Percentiles rank a stretch among this genome's conserved stretches.
These are phyloP conservation scores for Atkinsonella hypoxylon DNA, from an alignment of 2,329 filamentous ascomycete species.

Conservation along the genomic window DNA sequence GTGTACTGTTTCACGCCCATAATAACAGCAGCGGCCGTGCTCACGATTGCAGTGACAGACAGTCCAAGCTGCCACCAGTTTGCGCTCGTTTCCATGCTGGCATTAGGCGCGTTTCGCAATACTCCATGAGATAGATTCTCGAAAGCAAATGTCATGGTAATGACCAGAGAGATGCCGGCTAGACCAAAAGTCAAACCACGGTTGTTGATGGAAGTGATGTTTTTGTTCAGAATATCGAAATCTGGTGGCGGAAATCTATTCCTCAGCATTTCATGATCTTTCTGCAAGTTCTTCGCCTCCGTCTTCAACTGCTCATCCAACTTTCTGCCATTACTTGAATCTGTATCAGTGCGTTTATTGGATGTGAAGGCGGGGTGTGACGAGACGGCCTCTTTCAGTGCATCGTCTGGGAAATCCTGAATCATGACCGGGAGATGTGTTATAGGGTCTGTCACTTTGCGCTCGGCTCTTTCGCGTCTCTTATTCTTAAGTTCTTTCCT, in stretches of 20 bases:
- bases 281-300: constrained; percentile 24
- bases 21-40: constrained; percentile 23
- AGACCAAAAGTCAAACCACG: constrained; percentile 24
- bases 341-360: constrained; percentile 26
- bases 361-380: constrained; percentile 23
- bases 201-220: constrained; percentile 20
- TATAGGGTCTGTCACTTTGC: constrained; percentile 59
- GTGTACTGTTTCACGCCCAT: constrained; percentile 46
- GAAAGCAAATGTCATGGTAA: constrained; percentile 3
- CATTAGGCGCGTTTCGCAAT: not conserved
- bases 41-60: constrained; percentile 10
- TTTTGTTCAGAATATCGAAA: constrained; percentile 28
- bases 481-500: constrained; percentile 36
- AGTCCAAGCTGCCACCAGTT: constrained; percentile 12
- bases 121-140: not conserved
- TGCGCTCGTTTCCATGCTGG: constrained; percentile 12
- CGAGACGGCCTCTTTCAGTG: constrained; percentile 30
- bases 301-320: constrained; percentile 24
- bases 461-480: constrained; percentile 32
- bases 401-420: constrained; percentile 54
- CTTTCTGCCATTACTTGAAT: constrained; percentile 25
- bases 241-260: constrained; percentile 36
- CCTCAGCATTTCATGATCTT: constrained; percentile 28
- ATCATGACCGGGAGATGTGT: constrained; percentile 59
- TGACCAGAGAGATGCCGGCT: constrained; percentile 19